These are phyloP conservation scores for Psilocybe cyanescens DNA, from an alignment of 768 basidiomycete genomes.

Conservation along the genomic window DNA sequence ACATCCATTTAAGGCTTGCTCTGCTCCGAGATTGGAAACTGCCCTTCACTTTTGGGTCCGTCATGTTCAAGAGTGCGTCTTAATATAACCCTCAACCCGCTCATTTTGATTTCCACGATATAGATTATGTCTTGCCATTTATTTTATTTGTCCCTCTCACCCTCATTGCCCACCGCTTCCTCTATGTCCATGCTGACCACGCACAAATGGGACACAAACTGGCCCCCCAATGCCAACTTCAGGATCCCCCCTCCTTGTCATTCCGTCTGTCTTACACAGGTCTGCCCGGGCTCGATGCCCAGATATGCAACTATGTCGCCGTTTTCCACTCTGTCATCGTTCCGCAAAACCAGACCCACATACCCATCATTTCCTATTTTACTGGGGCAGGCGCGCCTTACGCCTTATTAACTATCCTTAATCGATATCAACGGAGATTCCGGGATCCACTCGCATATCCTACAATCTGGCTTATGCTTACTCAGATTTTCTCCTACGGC, in stretches of 20 bases:
- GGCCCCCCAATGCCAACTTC: not conserved
- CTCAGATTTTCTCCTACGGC: conserved; percentile 43
- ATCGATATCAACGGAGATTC: conserved; percentile 40
- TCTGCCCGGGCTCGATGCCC: conserved; percentile 27
- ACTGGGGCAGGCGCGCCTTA: conserved; percentile 31
- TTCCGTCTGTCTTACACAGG: not conserved
- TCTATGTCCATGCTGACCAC: not conserved
- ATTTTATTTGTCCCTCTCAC: not conserved
- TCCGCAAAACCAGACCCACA: conserved; percentile 18
- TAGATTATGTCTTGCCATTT: not conserved
- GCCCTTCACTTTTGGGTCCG: too few relatives aligned
- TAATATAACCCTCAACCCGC: too few relatives aligned
- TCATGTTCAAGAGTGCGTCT: too few relatives aligned
- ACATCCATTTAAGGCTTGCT: conserved; percentile 16
- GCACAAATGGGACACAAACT: not conserved
- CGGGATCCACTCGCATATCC: conserved; percentile 37
- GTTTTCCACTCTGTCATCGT: conserved; percentile 44
- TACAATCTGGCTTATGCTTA: conserved; percentile 36
- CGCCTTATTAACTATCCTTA: conserved; percentile 39
- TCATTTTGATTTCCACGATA: too few relatives aligned
- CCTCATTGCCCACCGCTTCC: not conserved
- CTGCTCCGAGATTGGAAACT: conserved; percentile 14
- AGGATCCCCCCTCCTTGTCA: not conserved
- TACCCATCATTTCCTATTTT: conserved; percentile 37
- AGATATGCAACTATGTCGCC: conserved; percentile 43